Base-by-base conservation (phyloP, 2,329 filamentous ascomycete species). In the Ascomycota sp. region DNA sequence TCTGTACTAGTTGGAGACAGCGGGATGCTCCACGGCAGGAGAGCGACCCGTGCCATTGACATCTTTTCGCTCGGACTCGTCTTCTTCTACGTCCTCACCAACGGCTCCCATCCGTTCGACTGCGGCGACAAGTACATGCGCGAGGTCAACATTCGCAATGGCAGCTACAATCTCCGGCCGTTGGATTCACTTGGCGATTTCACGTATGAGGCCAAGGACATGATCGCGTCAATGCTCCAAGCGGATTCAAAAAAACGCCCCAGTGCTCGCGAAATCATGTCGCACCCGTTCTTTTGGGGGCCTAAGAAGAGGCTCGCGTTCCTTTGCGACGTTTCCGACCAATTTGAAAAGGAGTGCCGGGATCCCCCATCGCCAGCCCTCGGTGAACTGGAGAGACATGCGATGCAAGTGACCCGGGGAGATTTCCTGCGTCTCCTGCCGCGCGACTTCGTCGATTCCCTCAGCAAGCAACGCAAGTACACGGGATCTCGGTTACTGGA, bases 81-180 rank as follows among this genome's bases (percentile, higher is more conserved):
- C n/a, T 98, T 94, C 59, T 95, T 85, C 56, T 98, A 94, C 49
- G 85, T 95, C n/a, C 63, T 98, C 35, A 94, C 86, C 2, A 79
- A 83, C 36, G 89, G 89, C 11, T 70, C 67, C 2, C 89, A 98
- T 50, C 89, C 89, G 0, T 98, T 91, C 43, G 86, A 94, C 47
- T 85, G 83, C 37, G 85, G 89, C 32, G 83, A 89, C 45, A 74
- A 82, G 29, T 95, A 89, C 59, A 91, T 92, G 70, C 73, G 89
- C 30, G 89, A 98, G 53, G 79, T 91, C 43, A 95, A 98, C 51
- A 95, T 98, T 43, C 83, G 92, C 43, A 91, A 92, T 49, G 80
- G 81, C 38, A 74, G 76, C 33, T 78, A 75, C 48, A 75, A 75
- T 42, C 62, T 92, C 21, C 59, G 67, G 27, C 68, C 67, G 17